Evolutionary conservation across 169 alveolate species (phyloP).

Genomic region (Babesia bigemina): DNA sequence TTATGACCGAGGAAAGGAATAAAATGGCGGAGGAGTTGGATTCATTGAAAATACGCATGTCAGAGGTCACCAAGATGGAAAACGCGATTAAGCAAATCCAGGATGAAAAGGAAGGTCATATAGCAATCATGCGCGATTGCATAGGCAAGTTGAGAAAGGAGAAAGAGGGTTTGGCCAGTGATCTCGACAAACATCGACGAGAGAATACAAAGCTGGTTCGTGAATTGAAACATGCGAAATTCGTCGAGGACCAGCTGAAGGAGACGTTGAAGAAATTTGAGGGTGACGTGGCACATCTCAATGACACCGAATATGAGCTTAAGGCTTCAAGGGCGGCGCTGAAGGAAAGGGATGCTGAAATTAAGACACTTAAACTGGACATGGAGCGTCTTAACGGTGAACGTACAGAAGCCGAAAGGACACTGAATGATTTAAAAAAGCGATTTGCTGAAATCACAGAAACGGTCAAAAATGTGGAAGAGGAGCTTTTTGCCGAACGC

Average conservation of each 20-base stretch:
- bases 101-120: conserved; percentile 27
- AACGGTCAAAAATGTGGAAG: not conserved
- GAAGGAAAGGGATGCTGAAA: not conserved
- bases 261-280: not conserved
- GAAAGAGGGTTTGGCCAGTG: conserved; percentile 15
- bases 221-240: not conserved
- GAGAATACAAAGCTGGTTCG: not conserved
- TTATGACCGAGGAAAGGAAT: conserved; percentile 14
- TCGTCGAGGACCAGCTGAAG: not conserved
- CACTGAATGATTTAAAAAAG: conserved; percentile 2
- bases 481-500: conserved; percentile 16
- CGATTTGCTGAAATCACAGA: not conserved
- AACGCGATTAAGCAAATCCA: conserved; percentile 8
- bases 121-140: conserved; percentile 28
- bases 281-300: not conserved
- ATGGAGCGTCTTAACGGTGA: not conserved
- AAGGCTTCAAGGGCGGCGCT: not conserved
- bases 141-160: conserved; percentile 33
- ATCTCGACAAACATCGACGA: conserved; percentile 3
- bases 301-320: conserved; percentile 39
- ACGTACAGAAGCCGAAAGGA: conserved; percentile 14
- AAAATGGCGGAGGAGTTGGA: conserved; percentile 27
- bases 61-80: conserved; percentile 7
- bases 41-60: not conserved
- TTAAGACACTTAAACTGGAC: not conserved